Evolutionary conservation across 1,284 basidiomycete species (phyloP), one percentile per base, ranked within the genome.

Genomic region (Athelia psychrophila): DNA sequence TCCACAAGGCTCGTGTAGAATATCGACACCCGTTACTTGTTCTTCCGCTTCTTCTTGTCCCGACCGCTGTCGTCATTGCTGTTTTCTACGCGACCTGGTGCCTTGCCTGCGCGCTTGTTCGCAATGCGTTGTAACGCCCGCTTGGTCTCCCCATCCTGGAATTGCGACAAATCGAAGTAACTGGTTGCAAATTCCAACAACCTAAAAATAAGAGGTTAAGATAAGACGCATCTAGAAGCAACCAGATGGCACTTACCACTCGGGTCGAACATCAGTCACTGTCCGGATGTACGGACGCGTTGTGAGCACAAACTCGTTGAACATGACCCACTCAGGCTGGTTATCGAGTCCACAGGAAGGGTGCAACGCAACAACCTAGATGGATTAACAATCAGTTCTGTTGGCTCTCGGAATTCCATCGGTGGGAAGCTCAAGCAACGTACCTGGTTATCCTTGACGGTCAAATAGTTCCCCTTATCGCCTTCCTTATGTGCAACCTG

Each of bases 291-390:
- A 98, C 54, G 86, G 83, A 54, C 82, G 74, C 9, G 94, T 94
- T 13, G 96, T 99, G 56, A 98, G 75, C 24, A 98, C 94, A 66
- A 99, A 99, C 70, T 97, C 97, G 68, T 99, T 97, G 79, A 97
- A 99, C 38, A 98, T 71, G 15, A 98, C 93, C 93, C 95, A 99
- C 63, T 98, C 95, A 0, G 96, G 95, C 53, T 88, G 88, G n/a
- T 84, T 84, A 59, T 97, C 93, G 46, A 99, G 75, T 24, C 95
- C 94, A 57, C 93, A 96, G 4, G 90, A 93, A 5, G 96, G 93
- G 68, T 99, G 96, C n/a, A 98, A 76, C n/a, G 77, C 78, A 6
- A 98, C 95, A 38, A 92, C 82, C 86, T 93, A 22, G 19, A 42
- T 33, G 3, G 42, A 13, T 49, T 27, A 48, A 48, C 44, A 9